phyloP scores from a whole-genome alignment of 1,284 basidiomycete genomes.

The Gomphus sp. region DNA sequence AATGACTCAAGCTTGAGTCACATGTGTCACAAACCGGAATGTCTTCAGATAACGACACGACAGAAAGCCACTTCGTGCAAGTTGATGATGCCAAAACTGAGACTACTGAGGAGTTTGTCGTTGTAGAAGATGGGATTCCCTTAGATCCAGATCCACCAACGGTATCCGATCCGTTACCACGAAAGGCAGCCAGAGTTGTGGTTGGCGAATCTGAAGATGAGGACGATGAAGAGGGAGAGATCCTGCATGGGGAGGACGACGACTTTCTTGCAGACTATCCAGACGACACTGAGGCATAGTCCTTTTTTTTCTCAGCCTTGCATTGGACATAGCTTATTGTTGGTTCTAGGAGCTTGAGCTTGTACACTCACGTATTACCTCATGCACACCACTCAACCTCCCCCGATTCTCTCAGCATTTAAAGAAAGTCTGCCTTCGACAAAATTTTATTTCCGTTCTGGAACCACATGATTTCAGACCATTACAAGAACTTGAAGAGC shows the following conservation, averaged over 20 bases:
- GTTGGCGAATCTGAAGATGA: conserved; percentile 21
- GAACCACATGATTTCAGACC: conserved; percentile 57
- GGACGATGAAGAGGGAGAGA: conserved; percentile 34
- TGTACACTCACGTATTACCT: conserved; percentile 69
- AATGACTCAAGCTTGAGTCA: background rate
- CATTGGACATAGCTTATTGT: background rate
- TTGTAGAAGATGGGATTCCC: background rate
- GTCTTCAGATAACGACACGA: background rate
- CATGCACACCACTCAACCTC: conserved; percentile 50
- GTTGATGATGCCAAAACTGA: conserved; percentile 2
- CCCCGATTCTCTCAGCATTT: conserved; percentile 63
- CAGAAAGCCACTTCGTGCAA: background rate
- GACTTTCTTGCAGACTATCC: conserved; percentile 48
- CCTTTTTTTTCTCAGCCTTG: conserved; percentile 13
- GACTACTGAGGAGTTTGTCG: conserved; percentile 6
- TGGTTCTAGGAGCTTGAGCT: conserved; percentile 76
- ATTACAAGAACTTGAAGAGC: conserved; percentile 71
- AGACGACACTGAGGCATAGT: conserved; percentile 56
- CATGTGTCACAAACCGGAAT: background rate
- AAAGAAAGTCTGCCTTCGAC: conserved; percentile 78
- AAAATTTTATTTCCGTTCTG: conserved; percentile 76
- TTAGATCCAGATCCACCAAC: background rate
- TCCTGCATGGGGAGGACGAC: conserved; percentile 32
- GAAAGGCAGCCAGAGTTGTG: conserved; percentile 4
- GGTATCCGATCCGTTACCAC: background rate